These are phyloP conservation scores for Plasmodium malariae DNA, from an alignment of 169 alveolate species.

Conservation along the genomic window DNA sequence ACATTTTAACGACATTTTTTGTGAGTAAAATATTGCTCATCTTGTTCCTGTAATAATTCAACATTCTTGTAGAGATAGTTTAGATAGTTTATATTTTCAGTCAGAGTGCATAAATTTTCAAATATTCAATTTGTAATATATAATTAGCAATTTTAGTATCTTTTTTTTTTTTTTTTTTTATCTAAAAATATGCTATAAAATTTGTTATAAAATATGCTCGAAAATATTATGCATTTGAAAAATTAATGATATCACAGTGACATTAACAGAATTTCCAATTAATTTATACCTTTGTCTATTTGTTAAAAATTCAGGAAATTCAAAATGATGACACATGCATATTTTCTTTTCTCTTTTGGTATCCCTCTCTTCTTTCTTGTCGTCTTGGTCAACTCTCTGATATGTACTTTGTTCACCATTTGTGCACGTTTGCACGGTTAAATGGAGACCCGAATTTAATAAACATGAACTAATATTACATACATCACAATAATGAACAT, in stretches of 20 bases:
- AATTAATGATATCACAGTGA: constrained; percentile 49
- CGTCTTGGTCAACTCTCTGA: neutral
- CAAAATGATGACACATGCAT: constrained; percentile 59
- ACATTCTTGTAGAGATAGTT: too few species aligned
- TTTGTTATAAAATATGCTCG: constrained; percentile 24
- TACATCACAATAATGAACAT: constrained; percentile 52
- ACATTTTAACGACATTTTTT: too few species aligned
- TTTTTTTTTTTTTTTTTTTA: too few species aligned
- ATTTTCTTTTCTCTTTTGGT: neutral
- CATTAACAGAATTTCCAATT: constrained; percentile 74
- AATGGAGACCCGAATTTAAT: constrained; percentile 15
- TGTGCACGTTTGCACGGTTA: too few species aligned
- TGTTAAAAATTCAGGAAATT: constrained; percentile 56
- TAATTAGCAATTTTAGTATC: too few species aligned
- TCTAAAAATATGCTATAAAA: too few species aligned
- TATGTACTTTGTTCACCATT: neutral
- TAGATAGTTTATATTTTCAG: too few species aligned
- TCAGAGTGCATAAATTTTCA: too few species aligned
- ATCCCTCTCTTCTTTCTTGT: neutral
- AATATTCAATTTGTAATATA: too few species aligned
- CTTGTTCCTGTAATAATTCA: too few species aligned
- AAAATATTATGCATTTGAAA: constrained; percentile 56
- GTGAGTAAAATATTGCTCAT: too few species aligned
- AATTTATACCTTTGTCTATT: constrained; percentile 62
- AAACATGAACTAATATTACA: constrained; percentile 12